Evolutionary conservation across 2,329 filamentous ascomycete genomes (phyloP), one percentile per base, ranked within the genome.

Genomic region (Colletotrichum chrysophilum): DNA sequence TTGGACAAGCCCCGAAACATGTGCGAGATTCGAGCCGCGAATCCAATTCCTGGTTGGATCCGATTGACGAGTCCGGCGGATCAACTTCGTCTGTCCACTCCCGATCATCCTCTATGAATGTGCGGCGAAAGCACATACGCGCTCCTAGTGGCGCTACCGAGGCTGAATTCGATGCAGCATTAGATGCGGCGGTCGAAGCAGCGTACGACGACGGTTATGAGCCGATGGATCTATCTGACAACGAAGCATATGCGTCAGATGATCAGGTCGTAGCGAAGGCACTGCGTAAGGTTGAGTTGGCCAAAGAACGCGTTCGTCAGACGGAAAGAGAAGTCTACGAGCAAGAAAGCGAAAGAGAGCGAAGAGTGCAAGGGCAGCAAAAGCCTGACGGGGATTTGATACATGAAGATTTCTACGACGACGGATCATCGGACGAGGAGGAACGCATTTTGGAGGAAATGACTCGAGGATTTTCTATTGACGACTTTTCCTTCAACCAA

Each of bases 181-280:
- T 98, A 58, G 96, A 98, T 85, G 96, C 96, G 28, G 97, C 97
- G 16, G 96, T 98, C 10, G 97, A 98, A 84, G 96, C 96, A 66
- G 97, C 96, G 7, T 99, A 98, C 83, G 94, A 98, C 82, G 96
- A 98, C 77, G 95, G 95, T 1, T 94, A 95, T 77, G 96, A 98
- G 81, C 94, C 94, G 5, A 92, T 91, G 83, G 88, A 89, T 21
- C 84, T 82, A 78, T 72, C 81, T 85, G 84, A 81, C 34, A 79
- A 28, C 8, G 74, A 76, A n/a, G 36, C 21, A 5, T 55, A 73
- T 21, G 28, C 13, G 9, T 52, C 61, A 2, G 74, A 74, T 24
- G 70, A 75, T 36, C 69, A 62, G 14, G 84, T 88, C 26, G 87
- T 90, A 10, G 88, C 87, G 1, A 91, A 90, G 77, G 90, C 91